Evolutionary conservation across 148 eudicot genomes (phyloP).

Genomic region (Nepenthes gracilis): DNA sequence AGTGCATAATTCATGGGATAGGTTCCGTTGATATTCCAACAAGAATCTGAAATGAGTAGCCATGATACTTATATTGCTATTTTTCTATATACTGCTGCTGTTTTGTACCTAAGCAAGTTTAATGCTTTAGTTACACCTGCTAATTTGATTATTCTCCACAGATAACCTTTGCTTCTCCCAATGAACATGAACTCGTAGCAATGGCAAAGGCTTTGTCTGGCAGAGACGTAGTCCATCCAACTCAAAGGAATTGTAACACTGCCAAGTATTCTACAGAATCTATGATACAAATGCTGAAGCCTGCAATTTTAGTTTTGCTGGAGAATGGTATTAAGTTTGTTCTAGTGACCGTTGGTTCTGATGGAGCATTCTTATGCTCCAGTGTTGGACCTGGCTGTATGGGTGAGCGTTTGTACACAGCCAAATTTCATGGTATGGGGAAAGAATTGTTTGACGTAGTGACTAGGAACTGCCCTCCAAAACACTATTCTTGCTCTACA

Average conservation of each 20-base stretch:
- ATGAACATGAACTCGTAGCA: slow-evolving; percentile 83
- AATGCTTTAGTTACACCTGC: background rate
- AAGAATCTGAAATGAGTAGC: background rate
- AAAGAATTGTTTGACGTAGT: slow-evolving; percentile 33
- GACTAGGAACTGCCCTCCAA: slow-evolving; percentile 41
- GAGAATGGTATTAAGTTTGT: slow-evolving; percentile 62
- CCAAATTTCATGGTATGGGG: slow-evolving; percentile 14
- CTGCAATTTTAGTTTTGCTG: slow-evolving; percentile 57
- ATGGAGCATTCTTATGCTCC: slow-evolving; percentile 71
- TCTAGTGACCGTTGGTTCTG: slow-evolving; percentile 64
- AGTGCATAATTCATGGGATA: no score
- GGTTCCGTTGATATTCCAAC: no score
- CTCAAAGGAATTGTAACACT: slow-evolving; percentile 16
- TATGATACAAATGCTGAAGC: slow-evolving; percentile 55
- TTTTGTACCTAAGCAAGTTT: background rate
- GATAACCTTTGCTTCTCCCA: slow-evolving; percentile 88
- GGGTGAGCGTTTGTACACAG: slow-evolving; percentile 12
- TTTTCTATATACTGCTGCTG: background rate
- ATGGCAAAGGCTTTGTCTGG: slow-evolving; percentile 80
- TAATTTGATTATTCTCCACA: slow-evolving; percentile 14
- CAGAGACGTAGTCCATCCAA: slow-evolving; percentile 27
- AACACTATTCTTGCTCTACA: slow-evolving; percentile 18
- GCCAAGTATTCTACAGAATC: slow-evolving; percentile 29
- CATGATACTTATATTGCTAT: background rate
- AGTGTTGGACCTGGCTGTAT: slow-evolving; percentile 24